A percentile compares a stretch with the other conserved stretches of the same genome.
phyloP scores from a whole-genome alignment of 306 rosid species.

The Canavalia ensiformis region DNA sequence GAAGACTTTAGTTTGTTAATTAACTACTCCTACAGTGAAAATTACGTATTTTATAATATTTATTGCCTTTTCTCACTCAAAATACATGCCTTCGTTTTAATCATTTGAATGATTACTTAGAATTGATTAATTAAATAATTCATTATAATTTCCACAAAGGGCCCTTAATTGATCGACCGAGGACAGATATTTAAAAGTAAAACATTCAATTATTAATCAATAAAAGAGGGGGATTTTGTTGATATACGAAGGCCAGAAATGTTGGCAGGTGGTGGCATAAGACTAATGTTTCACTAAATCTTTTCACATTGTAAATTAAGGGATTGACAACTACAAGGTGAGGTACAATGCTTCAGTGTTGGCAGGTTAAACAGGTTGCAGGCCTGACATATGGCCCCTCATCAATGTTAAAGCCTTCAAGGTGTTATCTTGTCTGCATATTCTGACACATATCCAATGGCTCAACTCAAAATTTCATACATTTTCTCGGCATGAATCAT shows the following conservation, averaged over 20 bases:
- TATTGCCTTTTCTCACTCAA: slow-evolving; percentile 4
- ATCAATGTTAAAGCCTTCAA: slow-evolving; percentile 43
- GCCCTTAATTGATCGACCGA: slow-evolving; percentile 23
- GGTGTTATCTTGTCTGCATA: slow-evolving; percentile 46
- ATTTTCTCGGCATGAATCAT: slow-evolving; percentile 38
- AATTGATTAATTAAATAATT: neutral
- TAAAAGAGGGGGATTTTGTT: slow-evolving; percentile 4
- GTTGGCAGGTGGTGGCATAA: slow-evolving; percentile 31
- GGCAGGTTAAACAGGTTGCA: slow-evolving; percentile 46
- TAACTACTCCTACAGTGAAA: slow-evolving; percentile 34
- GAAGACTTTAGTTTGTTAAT: slow-evolving; percentile 13
- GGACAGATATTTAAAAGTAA: neutral
- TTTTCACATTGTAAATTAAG: slow-evolving; percentile 19
- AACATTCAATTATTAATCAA: slow-evolving; percentile 36
- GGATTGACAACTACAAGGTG: slow-evolving; percentile 37
- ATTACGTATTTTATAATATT: neutral
- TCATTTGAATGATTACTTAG: slow-evolving; percentile 18
- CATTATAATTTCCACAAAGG: slow-evolving; percentile 1
- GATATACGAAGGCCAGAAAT: slow-evolving; percentile 42
- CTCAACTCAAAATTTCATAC: slow-evolving; percentile 41
- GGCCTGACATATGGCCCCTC: slow-evolving; percentile 58
- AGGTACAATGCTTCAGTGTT: slow-evolving; percentile 23
- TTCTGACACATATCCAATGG: slow-evolving; percentile 46
- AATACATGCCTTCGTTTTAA: slow-evolving; percentile 3
- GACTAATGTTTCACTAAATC: slow-evolving; percentile 6